Conservation (phyloP, 345 rosid genomes). For the Psidium friedrichsthalianum region DNA sequence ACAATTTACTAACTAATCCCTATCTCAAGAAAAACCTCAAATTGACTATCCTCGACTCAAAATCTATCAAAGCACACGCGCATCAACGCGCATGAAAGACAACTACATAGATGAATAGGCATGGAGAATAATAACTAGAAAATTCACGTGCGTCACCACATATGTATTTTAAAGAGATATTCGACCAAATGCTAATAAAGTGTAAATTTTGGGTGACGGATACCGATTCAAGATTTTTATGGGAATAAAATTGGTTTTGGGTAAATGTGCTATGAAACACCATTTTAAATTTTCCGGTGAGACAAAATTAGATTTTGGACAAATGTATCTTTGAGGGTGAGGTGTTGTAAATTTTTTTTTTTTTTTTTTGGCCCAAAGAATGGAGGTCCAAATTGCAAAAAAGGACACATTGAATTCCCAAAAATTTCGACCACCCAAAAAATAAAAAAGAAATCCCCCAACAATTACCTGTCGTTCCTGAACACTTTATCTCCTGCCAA, state of each 20-base stretch:
- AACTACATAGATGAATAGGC: fast-evolving
- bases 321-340: too few relatives aligned
- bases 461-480: not conserved
- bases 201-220: not conserved
- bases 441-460: not conserved
- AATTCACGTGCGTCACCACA: fast-evolving
- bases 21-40: fast-evolving
- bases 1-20: not conserved
- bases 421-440: too few relatives aligned
- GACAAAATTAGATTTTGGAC: not conserved
- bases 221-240: not conserved
- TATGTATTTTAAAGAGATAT: fast-evolving
- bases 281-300: too few relatives aligned
- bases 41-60: fast-evolving
- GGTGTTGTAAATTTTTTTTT: too few relatives aligned
- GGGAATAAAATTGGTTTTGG: not conserved
- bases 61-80: too few relatives aligned
- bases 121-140: not conserved
- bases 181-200: not conserved
- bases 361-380: too few relatives aligned
- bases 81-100: fast-evolving
- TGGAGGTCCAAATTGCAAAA: not conserved
- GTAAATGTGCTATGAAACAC: fast-evolving
- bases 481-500: not conserved
- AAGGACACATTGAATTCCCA: not conserved